Base-by-base conservation (phyloP, 2,329 filamentous ascomycete genomes). In the Trichophyton equinum region DNA sequence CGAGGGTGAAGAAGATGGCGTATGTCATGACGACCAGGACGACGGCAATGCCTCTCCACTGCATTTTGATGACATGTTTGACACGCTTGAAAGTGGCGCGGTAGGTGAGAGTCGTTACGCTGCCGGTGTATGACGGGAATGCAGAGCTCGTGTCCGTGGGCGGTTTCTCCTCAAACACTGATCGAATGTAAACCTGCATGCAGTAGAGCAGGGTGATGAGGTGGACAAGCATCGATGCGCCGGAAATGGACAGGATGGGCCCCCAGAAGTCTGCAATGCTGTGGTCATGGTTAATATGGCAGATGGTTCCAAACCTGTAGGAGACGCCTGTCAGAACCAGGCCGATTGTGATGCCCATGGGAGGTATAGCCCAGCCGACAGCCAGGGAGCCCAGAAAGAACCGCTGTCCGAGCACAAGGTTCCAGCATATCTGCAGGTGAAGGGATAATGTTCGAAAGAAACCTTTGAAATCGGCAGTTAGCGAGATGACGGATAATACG, bases 401-500 rank as follows among this genome's bases (percentile, higher is more conserved):
- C 68, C 82, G 88, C 51, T 85, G 83, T 44, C 94, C 94, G 3
- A 95, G 88, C 6, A 92, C 85, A 38, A 95, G 81, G 73, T 97
- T 91, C 94, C 94, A 99, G 78, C 91, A 96, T 65, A 99, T 96
- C 74, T 97, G 94, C 27, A 99, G 84, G 74, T 99, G 94, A 68
- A 99, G 86, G 3, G 91, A 95, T 38, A 97, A 76, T 0, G 92
- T 88, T 64, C 94, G 85, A 63, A 96, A 81, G 71, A 96, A 95
- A 65, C 91, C 84, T 71, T 42, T 40, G 59, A 76, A 59, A 13
- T 4, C 15, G 18, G 25, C 9, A 46, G 25, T 47, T 18, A 46
- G n/a, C n/a, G 62, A 55, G n/a, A 15, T 36, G 63, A 27, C 1
- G 25, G 25, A 27, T 27, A 27, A 27, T 22, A 22, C 22, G 22